Percentiles rank a stretch among this genome's conserved stretches.
These are phyloP conservation scores for Tricholoma terreum DNA, from an alignment of 768 basidiomycete genomes.

Conservation along the genomic window DNA sequence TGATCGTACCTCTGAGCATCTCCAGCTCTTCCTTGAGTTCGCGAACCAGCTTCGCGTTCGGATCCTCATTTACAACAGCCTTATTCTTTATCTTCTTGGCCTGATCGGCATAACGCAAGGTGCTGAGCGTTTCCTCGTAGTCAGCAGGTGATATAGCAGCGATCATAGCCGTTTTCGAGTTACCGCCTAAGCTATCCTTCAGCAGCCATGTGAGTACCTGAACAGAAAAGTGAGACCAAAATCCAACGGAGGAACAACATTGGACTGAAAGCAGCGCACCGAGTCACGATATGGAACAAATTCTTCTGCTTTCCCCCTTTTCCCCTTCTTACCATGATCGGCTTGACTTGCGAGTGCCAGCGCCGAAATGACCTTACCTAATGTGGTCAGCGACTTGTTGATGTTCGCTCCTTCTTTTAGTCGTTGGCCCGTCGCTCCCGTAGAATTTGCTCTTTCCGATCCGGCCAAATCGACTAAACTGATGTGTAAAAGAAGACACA, in stretches of 20 bases:
- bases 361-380: constrained; percentile 95
- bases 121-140: constrained; percentile 96
- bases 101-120: constrained; percentile 95
- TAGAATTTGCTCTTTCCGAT: constrained; percentile 95
- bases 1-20: constrained; percentile 70
- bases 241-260: constrained; percentile 6
- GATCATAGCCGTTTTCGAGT: constrained; percentile 99
- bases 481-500: constrained; percentile 10
- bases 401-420: constrained; percentile 98
- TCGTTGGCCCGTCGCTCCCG: constrained; percentile 93
- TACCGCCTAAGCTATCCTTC: constrained; percentile 96
- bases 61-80: constrained; percentile 98
- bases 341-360: constrained; percentile 70
- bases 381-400: constrained; percentile 96
- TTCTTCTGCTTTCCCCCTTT: constrained; percentile 87
- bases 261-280: constrained; percentile 41
- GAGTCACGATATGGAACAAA: constrained; percentile 98
- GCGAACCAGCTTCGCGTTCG: constrained; percentile 96
- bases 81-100: constrained; percentile 99
- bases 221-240: background rate
- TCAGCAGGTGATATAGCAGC: constrained; percentile 98
- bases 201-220: constrained; percentile 97
- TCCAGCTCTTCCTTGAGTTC: constrained; percentile 99
- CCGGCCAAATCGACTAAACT: constrained; percentile 96
- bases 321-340: constrained; percentile 73